Evolutionary conservation across 805 yeast genomes (phyloP), one percentile per base, ranked within the genome.

Genomic region (Trichomonascus vanleenenianus): DNA sequence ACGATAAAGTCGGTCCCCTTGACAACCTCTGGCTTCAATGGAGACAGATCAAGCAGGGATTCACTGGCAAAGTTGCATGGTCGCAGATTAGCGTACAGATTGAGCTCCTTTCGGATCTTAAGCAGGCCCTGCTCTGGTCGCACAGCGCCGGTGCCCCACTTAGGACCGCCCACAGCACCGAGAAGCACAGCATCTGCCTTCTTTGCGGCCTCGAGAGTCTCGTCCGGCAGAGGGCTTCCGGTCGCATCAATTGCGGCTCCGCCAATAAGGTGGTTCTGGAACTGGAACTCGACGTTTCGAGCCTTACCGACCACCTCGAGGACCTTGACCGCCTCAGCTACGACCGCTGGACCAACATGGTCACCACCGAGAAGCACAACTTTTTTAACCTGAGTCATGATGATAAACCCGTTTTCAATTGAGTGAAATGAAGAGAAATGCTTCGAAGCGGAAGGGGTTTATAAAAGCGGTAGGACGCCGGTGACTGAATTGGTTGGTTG

Each of bases 121-220:
- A 93, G 75, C 55, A 93, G 75, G 49, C 98, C 98, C 69, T 87
- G 97, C 66, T 93, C 98, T 43, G 98, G 98, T 71, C 98, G 81
- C 40, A 91, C 97, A 10, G 75, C 61, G 42, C 97, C 97, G 22
- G 97, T 85, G 32, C 97, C 97, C 98, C 98, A 93, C 70, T 93
- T 93, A 50, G 98, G 98, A 30, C 98, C 98, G 52, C 98, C 98
- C 30, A 93, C 98, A 7, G 98, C 96, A 55, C 98, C 98, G 47
- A 93, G 74, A 54, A 93, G 71, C n/a, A 93, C 95, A 20, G 97
- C 98, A 63, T 91, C 94, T 1, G 97, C 83, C 39, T 70, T 69
- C 67, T 86, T 88, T 32, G 97, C 76, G 8, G 95, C 88, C 39
- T 70, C 84, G 40, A 93, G 73, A 2, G 96, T 76, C 47, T 74